Evolutionary conservation across 305 asterid genomes (phyloP), one percentile per base, ranked within the genome.

Genomic region (Ilex paraguariensis): DNA sequence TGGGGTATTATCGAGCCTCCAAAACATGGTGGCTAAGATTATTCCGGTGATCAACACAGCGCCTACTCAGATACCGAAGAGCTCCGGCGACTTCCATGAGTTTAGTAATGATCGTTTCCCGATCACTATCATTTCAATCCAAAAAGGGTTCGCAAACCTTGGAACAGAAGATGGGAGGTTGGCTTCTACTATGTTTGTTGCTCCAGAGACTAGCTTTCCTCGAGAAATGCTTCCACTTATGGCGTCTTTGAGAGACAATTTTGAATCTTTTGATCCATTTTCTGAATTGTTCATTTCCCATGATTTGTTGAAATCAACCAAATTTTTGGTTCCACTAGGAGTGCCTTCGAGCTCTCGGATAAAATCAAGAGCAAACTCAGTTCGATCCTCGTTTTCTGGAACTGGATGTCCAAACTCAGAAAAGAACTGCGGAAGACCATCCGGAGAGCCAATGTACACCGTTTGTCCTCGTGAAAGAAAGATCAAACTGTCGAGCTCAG

Each of bases 191-290:
- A 21, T 21, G 53, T n/a, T 11, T n/a, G 77, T 40, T 8, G 82
- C 78, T 42, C 82, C 85, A 33, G 82, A 74, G 28, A 77, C 85
- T 45, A 80, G 65, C 65, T 80, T 80, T 3, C 82, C 82, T 13
- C 70, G 49, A 0, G 86, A 77, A 65, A 81, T 72, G 66, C 83
- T 74, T 0, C 77, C 68, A 36, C 70, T 75, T 30, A 77, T 81
- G 12, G 86, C 81, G 51, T 77, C 81, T 57, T 75, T 77, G 1
- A 81, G 69, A 0, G 81, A 70, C 17, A 68, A 16, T 56, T 56
- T 56, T 21, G 28, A 21, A 21, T 21, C 28, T 21, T 21, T 21
- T 17, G 30, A 4, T 8, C 56, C 56, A 17, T 6, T 6, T 5
- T 5, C 31, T 5, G 0, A 3, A 13, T 21, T 8, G 21, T 59